Conservation (phyloP, 768 basidiomycete genomes). For the Auriscalpium orientale region DNA sequence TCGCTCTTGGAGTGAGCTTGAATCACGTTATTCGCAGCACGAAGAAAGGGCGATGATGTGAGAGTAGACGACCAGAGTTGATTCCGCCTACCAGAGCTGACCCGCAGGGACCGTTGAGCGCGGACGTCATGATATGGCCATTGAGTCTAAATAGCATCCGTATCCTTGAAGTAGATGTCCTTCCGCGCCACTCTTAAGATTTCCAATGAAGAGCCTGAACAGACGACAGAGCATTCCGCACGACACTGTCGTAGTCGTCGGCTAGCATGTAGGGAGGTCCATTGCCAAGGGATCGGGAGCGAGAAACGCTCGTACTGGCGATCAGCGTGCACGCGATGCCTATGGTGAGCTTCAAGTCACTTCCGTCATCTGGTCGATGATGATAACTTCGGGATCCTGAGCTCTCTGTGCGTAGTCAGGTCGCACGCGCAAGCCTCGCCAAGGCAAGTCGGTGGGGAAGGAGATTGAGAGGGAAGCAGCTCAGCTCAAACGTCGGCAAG, state of each 20-base stretch:
- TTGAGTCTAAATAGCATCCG: constrained; percentile 93
- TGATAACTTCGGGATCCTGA: constrained; percentile 82
- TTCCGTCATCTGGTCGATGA: constrained; percentile 91
- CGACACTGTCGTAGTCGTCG: constrained; percentile 83
- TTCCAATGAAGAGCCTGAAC: constrained; percentile 95
- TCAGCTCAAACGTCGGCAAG: constrained; percentile 86
- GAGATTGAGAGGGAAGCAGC: constrained; percentile 86
- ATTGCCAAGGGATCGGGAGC: constrained; percentile 75
- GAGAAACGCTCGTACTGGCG: constrained; percentile 87
- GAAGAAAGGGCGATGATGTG: background rate
- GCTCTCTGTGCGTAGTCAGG: constrained; percentile 82
- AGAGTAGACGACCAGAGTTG: constrained; percentile 71
- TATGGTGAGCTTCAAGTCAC: constrained; percentile 86
- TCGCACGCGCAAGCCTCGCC: constrained; percentile 81
- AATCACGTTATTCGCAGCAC: background rate
- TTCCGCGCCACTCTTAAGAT: constrained; percentile 85
- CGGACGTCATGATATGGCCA: constrained; percentile 93
- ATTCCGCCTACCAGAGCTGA: constrained; percentile 88
- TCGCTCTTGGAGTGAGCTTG: constrained; percentile 87
- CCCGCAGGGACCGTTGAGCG: constrained; percentile 78
- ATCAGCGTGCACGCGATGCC: constrained; percentile 90
- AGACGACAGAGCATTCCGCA: constrained; percentile 84
- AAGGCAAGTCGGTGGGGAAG: constrained; percentile 94
- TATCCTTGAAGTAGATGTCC: constrained; percentile 95
- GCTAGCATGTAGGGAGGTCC: constrained; percentile 79